These are phyloP conservation scores for Gossypium davidsonii DNA, from an alignment of 441 rosid genomes.

Conservation along the genomic window DNA sequence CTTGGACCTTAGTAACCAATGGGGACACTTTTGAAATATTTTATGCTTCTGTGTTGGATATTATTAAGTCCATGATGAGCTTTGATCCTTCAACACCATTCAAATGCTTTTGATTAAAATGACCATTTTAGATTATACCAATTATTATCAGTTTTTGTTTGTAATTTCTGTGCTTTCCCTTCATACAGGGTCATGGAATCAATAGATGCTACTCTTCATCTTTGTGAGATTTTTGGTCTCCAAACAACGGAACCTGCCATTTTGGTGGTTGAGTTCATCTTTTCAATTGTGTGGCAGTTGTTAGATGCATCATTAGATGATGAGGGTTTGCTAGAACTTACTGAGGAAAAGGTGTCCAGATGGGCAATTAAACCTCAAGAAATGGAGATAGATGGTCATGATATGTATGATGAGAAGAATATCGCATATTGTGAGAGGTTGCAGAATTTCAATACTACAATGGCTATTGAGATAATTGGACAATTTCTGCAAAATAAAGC, in stretches of 20 bases:
- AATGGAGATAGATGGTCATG: conserved; percentile 49
- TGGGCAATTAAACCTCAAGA: conserved; percentile 43
- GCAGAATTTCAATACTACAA: conserved; percentile 44
- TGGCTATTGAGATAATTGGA: conserved; percentile 54
- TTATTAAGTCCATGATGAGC: neutral
- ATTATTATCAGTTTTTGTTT: conserved; percentile 1
- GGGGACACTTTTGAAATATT: neutral
- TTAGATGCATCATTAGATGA: conserved; percentile 60
- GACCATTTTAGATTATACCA: neutral
- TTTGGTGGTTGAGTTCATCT: conserved; percentile 44
- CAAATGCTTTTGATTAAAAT: neutral
- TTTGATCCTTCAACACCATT: neutral
- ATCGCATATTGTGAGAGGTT: conserved; percentile 39
- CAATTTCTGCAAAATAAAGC: conserved; percentile 46
- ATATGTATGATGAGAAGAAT: conserved; percentile 35
- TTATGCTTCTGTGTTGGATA: neutral
- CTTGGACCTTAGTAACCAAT: neutral
- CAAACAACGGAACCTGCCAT: conserved; percentile 47
- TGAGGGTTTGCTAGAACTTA: conserved; percentile 57
- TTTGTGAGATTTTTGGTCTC: conserved; percentile 41
- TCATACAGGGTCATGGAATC: conserved; percentile 51
- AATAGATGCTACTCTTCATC: conserved; percentile 50
- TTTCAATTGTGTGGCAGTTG: conserved; percentile 50
- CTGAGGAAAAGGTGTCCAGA: conserved; percentile 41
- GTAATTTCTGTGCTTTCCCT: conserved; percentile 16